phyloP scores from a whole-genome alignment of 257 asterid species.

The Osmanthus fragrans region DNA sequence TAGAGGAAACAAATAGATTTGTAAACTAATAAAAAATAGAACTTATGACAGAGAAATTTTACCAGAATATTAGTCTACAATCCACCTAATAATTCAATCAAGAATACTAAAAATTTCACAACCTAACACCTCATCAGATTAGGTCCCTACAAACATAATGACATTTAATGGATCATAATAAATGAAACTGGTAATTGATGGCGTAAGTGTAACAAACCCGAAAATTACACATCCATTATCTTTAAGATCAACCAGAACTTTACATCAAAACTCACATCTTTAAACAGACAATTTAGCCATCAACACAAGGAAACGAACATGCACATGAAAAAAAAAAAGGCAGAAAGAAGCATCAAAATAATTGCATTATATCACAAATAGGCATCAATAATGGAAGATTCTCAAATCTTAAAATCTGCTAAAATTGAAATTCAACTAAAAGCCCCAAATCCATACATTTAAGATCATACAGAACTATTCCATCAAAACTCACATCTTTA shows the following conservation, averaged over 20 bases:
- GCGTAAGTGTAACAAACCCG: conserved; percentile 40
- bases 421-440: not conserved
- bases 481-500: too few species aligned
- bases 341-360: not conserved
- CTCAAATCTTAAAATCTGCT: not conserved
- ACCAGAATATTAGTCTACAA: conserved; percentile 31
- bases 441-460: not conserved
- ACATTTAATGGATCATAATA: conserved; percentile 1
- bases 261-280: not conserved
- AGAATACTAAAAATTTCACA: conserved; percentile 28
- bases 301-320: not conserved
- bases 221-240: not conserved
- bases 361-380: too few species aligned
- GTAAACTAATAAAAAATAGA: conserved; percentile 17
- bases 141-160: conserved; percentile 26
- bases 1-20: not conserved
- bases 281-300: not conserved
- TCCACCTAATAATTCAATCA: conserved; percentile 25
- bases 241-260: not conserved
- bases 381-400: not conserved
- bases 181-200: not conserved
- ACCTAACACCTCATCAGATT: conserved; percentile 30
- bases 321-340: not conserved
- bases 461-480: too few species aligned
- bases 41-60: conserved; percentile 16